Conservation (phyloP, 108 stramenopile species). For the Fistulifera pelliculosa region DNA sequence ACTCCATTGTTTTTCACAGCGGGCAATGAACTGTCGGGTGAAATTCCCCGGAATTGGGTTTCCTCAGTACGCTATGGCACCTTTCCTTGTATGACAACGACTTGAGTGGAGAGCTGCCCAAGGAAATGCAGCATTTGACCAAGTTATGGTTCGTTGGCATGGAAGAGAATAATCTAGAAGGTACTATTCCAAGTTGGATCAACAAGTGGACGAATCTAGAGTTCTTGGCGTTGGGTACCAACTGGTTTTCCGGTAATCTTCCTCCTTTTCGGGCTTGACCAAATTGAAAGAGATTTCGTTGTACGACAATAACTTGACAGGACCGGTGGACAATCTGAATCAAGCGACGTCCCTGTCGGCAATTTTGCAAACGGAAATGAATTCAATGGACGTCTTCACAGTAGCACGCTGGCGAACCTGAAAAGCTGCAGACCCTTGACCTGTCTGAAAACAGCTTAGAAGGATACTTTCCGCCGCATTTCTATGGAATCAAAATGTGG, state of each 20-base stretch:
- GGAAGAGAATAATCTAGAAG: neutral
- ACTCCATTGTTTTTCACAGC: too few relatives aligned
- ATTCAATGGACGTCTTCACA: slow-evolving; percentile 19
- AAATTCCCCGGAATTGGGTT: slow-evolving; percentile 33
- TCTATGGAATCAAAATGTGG: slow-evolving; percentile 2
- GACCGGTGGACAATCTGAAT: slow-evolving; percentile 14
- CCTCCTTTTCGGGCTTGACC: slow-evolving; percentile 9
- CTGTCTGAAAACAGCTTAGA: slow-evolving; percentile 17
- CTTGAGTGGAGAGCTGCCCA: slow-evolving; percentile 11
- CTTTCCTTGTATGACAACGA: slow-evolving; percentile 7
- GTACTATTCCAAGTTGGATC: neutral
- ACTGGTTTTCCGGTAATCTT: slow-evolving; percentile 21
- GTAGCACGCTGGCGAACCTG: neutral
- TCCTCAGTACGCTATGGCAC: slow-evolving; percentile 22
- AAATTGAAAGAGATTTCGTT: slow-evolving; percentile 23
- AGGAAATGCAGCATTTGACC: slow-evolving; percentile 13
- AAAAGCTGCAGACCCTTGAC: slow-evolving; percentile 17
- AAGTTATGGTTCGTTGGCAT: neutral
- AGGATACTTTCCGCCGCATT: slow-evolving; percentile 22
- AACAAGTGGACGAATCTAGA: slow-evolving; percentile 6
- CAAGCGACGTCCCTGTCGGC: slow-evolving; percentile 12
- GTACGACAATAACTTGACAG: slow-evolving; percentile 25
- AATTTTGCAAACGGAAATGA: slow-evolving; percentile 26
- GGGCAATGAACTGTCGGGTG: slow-evolving; percentile 16
- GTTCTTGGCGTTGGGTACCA: slow-evolving; percentile 3